A percentile compares a stretch with the other conserved stretches of the same genome.
Conservation (phyloP, 805 yeast species). For the Lachancea sp. region DNA sequence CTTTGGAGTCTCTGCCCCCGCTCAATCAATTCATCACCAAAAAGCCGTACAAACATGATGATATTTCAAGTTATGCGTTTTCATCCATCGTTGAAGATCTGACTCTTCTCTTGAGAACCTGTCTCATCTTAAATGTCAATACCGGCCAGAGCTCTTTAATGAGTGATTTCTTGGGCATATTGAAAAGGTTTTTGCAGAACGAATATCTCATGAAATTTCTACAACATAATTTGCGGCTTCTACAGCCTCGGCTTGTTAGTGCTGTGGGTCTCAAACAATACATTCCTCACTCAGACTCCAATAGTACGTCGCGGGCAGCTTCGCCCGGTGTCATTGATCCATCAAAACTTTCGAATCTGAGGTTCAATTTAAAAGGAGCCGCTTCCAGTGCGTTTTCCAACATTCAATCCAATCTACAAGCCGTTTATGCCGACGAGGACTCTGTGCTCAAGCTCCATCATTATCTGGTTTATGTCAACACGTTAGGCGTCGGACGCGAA, state of each 20-base stretch:
- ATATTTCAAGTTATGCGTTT: constrained; percentile 43
- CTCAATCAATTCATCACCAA: constrained; percentile 31
- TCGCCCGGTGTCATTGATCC: constrained; percentile 13
- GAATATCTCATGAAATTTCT: constrained; percentile 27
- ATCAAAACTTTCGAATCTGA: constrained; percentile 22
- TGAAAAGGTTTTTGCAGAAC: constrained; percentile 27
- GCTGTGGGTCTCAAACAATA: constrained; percentile 20
- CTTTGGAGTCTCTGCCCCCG: constrained; percentile 72
- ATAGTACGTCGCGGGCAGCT: constrained; percentile 8
- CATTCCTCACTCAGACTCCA: constrained; percentile 14
- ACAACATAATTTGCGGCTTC: constrained; percentile 22
- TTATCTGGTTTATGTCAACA: constrained; percentile 65
- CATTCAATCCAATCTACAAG: constrained; percentile 31
- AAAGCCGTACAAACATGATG: constrained; percentile 18
- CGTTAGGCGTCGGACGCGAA: constrained; percentile 55
- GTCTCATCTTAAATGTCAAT: constrained; percentile 58
- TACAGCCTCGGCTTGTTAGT: constrained; percentile 23
- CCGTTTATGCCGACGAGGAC: constrained; percentile 30
- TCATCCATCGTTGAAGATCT: constrained; percentile 86
- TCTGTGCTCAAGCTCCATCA: constrained; percentile 41
- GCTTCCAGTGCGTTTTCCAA: constrained; percentile 39
- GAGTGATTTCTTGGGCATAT: constrained; percentile 23
- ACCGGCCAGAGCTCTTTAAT: constrained; percentile 50
- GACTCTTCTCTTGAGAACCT: constrained; percentile 62
- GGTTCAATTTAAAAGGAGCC: constrained; percentile 31